Percentiles rank a stretch among this genome's conserved stretches.
Evolutionary conservation across 2,329 filamentous ascomycete genomes (phyloP).

Genomic region (Claviceps capensis): DNA sequence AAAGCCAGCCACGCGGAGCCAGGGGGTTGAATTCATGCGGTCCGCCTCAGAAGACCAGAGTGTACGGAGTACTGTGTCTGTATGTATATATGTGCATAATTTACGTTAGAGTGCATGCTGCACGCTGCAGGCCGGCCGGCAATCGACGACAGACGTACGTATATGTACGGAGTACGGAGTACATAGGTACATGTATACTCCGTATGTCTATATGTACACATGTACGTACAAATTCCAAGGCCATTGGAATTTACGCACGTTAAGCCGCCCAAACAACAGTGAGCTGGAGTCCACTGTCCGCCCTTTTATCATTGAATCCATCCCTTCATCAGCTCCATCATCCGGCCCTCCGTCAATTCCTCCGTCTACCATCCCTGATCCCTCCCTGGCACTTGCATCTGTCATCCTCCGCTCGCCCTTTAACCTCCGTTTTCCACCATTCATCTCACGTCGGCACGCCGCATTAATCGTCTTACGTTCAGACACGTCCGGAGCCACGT

Average conservation of each 20-base stretch:
- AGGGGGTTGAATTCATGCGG: neutral
- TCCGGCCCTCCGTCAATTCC: neutral
- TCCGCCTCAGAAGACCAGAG: neutral
- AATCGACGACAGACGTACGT: too few relatives aligned
- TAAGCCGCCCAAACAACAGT: neutral
- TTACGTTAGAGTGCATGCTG: too few relatives aligned
- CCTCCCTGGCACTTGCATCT: neutral
- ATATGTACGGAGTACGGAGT: too few relatives aligned
- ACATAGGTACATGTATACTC: too few relatives aligned
- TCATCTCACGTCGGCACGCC: neutral
- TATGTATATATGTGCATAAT: too few relatives aligned
- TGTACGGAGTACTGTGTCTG: neutral
- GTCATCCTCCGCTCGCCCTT: neutral
- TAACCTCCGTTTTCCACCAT: neutral
- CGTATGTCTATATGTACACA: too few relatives aligned
- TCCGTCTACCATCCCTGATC: neutral
- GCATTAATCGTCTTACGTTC: neutral
- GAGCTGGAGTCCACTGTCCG: neutral
- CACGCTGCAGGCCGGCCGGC: too few relatives aligned
- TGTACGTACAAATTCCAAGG: neutral
- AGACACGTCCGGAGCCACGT: neutral
- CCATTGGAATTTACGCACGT: neutral
- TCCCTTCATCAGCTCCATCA: neutral
- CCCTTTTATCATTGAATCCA: neutral
- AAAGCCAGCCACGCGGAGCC: neutral